Evolutionary conservation across 192 early-diverging fungal genomes (phyloP).

Genomic region (Backusella macrospora): DNA sequence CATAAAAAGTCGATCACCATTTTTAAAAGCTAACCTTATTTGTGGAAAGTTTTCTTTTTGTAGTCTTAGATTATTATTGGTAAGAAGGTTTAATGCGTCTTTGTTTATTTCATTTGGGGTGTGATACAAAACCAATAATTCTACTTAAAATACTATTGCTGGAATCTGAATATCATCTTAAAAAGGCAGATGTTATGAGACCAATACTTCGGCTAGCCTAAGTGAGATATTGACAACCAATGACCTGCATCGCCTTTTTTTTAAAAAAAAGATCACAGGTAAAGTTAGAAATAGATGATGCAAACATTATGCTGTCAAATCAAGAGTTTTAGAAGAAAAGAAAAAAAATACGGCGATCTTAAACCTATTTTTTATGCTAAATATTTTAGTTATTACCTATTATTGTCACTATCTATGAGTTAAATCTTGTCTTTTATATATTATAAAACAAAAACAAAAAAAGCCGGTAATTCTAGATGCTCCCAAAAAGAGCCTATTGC

Average conservation of each 20-base stretch:
- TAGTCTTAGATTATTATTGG: not conserved
- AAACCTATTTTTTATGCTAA: too few relatives aligned
- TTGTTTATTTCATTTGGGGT: not conserved
- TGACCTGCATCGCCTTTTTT: too few relatives aligned
- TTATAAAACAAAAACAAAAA: not conserved
- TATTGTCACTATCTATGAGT: too few relatives aligned
- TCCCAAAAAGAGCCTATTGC: not conserved
- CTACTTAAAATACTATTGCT: not conserved
- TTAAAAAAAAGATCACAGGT: too few relatives aligned
- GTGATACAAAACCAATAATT: constrained; percentile 4
- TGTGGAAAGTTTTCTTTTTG: not conserved
- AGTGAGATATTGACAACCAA: too few relatives aligned
- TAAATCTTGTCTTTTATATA: too few relatives aligned
- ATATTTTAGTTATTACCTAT: too few relatives aligned
- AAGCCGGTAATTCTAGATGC: not conserved
- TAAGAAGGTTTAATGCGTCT: not conserved
- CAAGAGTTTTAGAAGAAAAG: too few relatives aligned
- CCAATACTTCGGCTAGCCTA: not conserved
- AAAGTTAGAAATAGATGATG: too few relatives aligned
- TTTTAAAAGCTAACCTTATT: not conserved
- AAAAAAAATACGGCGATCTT: too few relatives aligned
- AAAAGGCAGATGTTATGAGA: not conserved
- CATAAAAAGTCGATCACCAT: not conserved
- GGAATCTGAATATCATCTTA: not conserved
- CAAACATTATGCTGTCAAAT: too few relatives aligned